Conservation (phyloP, 2,329 filamentous ascomycete genomes). For the Atkinsonella hypoxylon region DNA sequence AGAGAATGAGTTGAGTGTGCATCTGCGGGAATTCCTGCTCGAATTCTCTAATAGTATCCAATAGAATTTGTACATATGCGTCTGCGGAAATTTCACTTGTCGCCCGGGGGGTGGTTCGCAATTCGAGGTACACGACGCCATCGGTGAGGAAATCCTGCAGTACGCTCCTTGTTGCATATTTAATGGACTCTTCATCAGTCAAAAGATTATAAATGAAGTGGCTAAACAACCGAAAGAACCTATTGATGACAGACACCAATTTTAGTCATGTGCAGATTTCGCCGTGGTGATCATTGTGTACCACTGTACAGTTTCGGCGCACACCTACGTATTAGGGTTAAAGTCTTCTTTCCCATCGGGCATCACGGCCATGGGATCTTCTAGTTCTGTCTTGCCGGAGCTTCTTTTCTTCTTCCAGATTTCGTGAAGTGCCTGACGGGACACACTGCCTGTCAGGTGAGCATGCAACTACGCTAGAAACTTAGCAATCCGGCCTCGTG, state of each 20-base stretch:
- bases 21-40: conserved; percentile 31
- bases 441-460: conserved; percentile 70
- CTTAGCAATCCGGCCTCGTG: not conserved
- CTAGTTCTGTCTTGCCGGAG: conserved; percentile 39
- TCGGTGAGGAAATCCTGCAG: conserved; percentile 55
- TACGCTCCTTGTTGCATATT: conserved; percentile 52
- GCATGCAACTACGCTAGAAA: conserved; percentile 52
- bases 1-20: conserved; percentile 57
- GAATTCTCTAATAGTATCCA: conserved; percentile 47
- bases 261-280: not conserved
- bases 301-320: not conserved
- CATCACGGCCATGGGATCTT: conserved; percentile 59
- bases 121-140: conserved; percentile 65
- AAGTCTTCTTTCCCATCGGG: conserved; percentile 60
- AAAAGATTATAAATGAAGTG: conserved; percentile 70
- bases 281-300: not conserved
- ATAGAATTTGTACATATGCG: conserved; percentile 53
- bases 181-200: conserved; percentile 47
- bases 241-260: conserved; percentile 15
- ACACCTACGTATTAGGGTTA: conserved; percentile 52
- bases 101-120: conserved; percentile 66
- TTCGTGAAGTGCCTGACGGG: conserved; percentile 57
- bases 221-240: conserved; percentile 69
- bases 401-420: conserved; percentile 55
- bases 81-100: conserved; percentile 46